Percentiles rank a stretch among this genome's conserved stretches.
Conservation (phyloP, 2,329 filamentous ascomycete genomes). For the Achaetomium macrosporum region DNA sequence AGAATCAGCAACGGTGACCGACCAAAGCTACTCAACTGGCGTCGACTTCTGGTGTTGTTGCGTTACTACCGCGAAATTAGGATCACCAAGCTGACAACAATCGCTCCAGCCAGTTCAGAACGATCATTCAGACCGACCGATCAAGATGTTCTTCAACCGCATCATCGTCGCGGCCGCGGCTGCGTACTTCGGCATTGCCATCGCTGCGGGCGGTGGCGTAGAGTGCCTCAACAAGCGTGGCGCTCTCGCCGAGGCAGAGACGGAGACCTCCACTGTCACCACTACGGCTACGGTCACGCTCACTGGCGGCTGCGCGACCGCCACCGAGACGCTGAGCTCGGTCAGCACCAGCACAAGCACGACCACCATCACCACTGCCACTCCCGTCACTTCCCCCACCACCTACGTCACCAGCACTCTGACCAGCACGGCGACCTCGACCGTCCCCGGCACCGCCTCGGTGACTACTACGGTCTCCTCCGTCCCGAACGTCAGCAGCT, state of each 20-base stretch:
- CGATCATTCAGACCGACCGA: not conserved
- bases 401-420: slow-evolving; percentile 1
- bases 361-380: not conserved
- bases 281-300: not conserved
- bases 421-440: not conserved
- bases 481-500: not conserved
- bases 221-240: not conserved
- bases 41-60: no score
- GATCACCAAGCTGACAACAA: not conserved
- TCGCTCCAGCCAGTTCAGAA: not conserved
- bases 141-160: slow-evolving; percentile 18
- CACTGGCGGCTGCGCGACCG: not conserved
- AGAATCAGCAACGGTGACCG: no score
- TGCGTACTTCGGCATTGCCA: slow-evolving; percentile 5
- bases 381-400: not conserved
- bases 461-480: not conserved
- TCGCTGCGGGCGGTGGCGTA: not conserved
- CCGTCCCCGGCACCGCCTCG: not conserved
- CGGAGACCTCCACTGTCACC: slow-evolving; percentile 4
- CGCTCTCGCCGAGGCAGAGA: not conserved
- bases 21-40: no score
- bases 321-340: not conserved
- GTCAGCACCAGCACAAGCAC: not conserved
- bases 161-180: not conserved
- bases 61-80: no score